Conservation (phyloP, 73 alveolate species). For the Urostyla sp. region DNA sequence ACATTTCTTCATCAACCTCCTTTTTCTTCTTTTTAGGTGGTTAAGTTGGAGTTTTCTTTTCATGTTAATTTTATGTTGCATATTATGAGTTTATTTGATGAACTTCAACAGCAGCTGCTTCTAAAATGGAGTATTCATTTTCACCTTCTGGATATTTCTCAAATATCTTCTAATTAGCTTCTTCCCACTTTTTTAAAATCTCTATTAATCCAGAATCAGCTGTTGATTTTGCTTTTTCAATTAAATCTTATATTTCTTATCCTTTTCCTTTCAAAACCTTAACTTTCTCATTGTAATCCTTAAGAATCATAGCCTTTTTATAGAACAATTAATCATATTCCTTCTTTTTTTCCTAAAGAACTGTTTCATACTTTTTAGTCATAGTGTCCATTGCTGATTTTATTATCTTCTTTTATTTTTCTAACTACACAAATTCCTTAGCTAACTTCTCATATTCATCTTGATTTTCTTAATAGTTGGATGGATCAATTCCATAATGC, state of each 20-base stretch:
- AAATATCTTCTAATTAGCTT: slow-evolving; percentile 53
- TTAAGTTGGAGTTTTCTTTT: neutral
- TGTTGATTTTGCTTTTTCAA: slow-evolving; percentile 52
- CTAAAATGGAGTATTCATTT: slow-evolving; percentile 36
- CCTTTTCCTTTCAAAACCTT: slow-evolving; percentile 44
- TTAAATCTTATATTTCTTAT: slow-evolving; percentile 47
- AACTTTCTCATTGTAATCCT: slow-evolving; percentile 48
- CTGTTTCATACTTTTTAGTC: slow-evolving; percentile 46
- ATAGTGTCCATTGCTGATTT: slow-evolving; percentile 36
- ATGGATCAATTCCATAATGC: slow-evolving; percentile 54
- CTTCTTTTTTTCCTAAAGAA: slow-evolving; percentile 44
- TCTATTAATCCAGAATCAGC: slow-evolving; percentile 39
- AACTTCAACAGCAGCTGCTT: slow-evolving; percentile 28
- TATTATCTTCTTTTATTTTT: slow-evolving; percentile 40
- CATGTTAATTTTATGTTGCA: neutral
- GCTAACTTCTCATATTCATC: slow-evolving; percentile 39
- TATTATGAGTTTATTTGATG: neutral
- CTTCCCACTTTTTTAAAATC: slow-evolving; percentile 58
- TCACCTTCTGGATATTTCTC: slow-evolving; percentile 44
- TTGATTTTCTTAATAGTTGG: slow-evolving; percentile 13
- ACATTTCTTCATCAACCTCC: slow-evolving; percentile 42
- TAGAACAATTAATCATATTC: slow-evolving; percentile 24
- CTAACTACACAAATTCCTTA: slow-evolving; percentile 24
- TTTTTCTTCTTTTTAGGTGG: slow-evolving; percentile 3
- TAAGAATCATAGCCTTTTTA: slow-evolving; percentile 51